Evolutionary conservation across 2,329 filamentous ascomycete genomes (phyloP), one percentile per base, ranked within the genome.

Genomic region (Peltaster fructicola): DNA sequence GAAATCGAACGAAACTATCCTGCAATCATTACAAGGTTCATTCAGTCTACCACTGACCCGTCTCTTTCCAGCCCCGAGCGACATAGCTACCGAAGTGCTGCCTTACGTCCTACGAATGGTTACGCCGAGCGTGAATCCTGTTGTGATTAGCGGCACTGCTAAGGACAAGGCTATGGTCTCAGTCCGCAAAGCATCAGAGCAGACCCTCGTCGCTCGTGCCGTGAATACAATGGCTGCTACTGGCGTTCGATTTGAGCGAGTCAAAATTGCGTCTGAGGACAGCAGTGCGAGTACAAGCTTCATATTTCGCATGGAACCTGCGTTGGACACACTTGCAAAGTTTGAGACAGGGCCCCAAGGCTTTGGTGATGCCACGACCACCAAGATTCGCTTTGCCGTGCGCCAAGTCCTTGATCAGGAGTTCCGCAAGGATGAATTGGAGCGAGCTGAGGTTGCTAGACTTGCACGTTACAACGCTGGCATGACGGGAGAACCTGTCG

Each of bases 241-340:
- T 8, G 78, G 82, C 9, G 68, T 95, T 9, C 63, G 66, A 2
- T 75, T 95, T 46, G 77, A 91, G 36, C 75, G 73, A 43, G 75
- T 77, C 8, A 72, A 73, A 39, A 67, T 95, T 20, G 26, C 30
- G 8, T 27, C 26, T 14, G 50, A 43, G 30, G 22, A 7, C 23
- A 30, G 16, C 23, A 26, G 12, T 18, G 13, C 11, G 65, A n/a
- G n/a, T n/a, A n/a, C 68, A 16, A 72, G 66, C 37, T 95, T 73
- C 64, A 73, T 91, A 6, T 95, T 91, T 51, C 71, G 88, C 26
- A 84, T 98, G 79, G 85, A 95, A 44, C 88, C 88, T 65, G 60
- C 69, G 1, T 61, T 98, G n/a, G 88, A 98, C 50, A 60, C 65
- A 6, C 62, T 95, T 0, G 63, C 75, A 1, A 64, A 65, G 1